A percentile compares a stretch with the other conserved stretches of the same genome.
These are phyloP conservation scores for Colletotrichum viniferum DNA, from an alignment of 2,329 filamentous ascomycete species.

Conservation along the genomic window DNA sequence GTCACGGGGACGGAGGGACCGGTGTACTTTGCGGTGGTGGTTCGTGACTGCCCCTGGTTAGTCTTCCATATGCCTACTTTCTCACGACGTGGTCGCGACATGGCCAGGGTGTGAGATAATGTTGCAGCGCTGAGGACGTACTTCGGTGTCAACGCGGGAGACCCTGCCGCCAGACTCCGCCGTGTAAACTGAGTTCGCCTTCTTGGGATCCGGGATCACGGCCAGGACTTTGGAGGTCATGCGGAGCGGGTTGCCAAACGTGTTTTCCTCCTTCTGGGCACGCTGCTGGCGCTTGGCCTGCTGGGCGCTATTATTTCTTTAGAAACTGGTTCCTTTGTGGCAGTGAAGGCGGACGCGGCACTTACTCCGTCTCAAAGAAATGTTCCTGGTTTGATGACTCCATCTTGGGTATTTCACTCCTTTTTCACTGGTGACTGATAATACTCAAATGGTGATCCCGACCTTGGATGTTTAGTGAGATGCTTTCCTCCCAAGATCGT, in stretches of 20 bases:
- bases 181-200: conserved; percentile 68
- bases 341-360: conserved; percentile 3
- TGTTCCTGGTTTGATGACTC: conserved; percentile 75
- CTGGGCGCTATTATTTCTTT: neutral
- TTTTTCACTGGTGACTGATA: neutral
- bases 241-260: conserved; percentile 78
- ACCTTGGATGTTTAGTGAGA: neutral
- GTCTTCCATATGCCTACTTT: neutral
- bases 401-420: conserved; percentile 54
- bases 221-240: conserved; percentile 88
- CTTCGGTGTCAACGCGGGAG: conserved; percentile 75
- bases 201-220: conserved; percentile 69
- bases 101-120: too few relatives aligned
- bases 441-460: neutral
- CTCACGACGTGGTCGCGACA: too few relatives aligned
- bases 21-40: conserved; percentile 51
- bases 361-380: conserved; percentile 93
- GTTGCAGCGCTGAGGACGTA: conserved; percentile 38
- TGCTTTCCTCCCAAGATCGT: neutral
- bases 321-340: conserved; percentile 3
- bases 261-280: conserved; percentile 74
- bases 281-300: conserved; percentile 12
- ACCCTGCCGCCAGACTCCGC: conserved; percentile 88
- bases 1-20: conserved; percentile 83
- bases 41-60: conserved; percentile 3